Base-by-base conservation (phyloP, 2,329 filamentous ascomycete genomes). In the Colletotrichum somersetense region DNA sequence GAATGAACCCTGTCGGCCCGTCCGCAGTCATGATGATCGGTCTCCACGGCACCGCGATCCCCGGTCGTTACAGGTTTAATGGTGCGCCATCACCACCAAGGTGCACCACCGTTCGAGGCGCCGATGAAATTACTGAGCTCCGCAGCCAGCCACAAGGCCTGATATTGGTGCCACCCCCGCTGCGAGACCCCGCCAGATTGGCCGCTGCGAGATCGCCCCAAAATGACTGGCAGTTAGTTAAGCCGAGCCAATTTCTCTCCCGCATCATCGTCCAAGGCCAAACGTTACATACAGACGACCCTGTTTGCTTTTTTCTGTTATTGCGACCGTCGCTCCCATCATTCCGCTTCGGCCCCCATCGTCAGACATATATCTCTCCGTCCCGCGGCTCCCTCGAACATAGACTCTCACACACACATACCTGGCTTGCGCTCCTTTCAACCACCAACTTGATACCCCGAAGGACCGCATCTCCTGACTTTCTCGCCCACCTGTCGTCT, bases 151-250 rank as follows among this genome's bases (percentile, higher is more conserved):
- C 69, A 69, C 66, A 69, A 44, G 46, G 66, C 59, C 61, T 58
- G 48, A 65, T 46, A 72, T 72, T 72, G 59, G 70, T 72, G 70
- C 70, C 70, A 72, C 70, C 70, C 70, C 70, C 70, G 70, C 70
- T 72, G 66, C 66, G 53, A 69, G 70, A 72, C 70, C 70, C 70
- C 70, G 53, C 53, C 30, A 69, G 70, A 72, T 72, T 72, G 70
- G 70, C 70, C 66, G 59, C 69, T 68, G 58, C 35, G n/a, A n/a
- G 63, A 57, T 67, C 42, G 59, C 35, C 66, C 63, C 56, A 48
- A 14, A 58, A 62, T 44, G 40, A 50, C 46, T 52, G 14, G 46
- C 61, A 48, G 64, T 58, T 58, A 48, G 64, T 58, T 58, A 53
- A 57, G 64, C 53, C 69, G 50, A 68, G 66, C 70, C 70, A 72